Evolutionary conservation across 148 eudicot species (phyloP).

Genomic region (Amaranthus palmeri): DNA sequence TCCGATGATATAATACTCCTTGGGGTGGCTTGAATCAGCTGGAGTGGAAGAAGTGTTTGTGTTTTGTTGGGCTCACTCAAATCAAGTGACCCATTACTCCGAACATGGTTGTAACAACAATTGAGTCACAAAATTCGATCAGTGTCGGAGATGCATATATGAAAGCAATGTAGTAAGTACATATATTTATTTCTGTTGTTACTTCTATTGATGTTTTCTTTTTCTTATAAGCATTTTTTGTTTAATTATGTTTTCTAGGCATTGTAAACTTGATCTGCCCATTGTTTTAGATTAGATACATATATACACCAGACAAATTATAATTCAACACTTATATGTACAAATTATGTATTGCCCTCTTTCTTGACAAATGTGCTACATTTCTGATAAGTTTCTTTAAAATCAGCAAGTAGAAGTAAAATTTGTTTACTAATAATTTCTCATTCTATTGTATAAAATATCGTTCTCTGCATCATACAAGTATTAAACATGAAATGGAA

Average conservation of each 20-base stretch:
- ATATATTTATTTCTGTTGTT: conserved; percentile 7
- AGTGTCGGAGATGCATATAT: conserved; percentile 98
- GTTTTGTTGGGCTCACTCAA: conserved; percentile 92
- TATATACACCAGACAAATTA: no score
- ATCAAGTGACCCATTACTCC: conserved; percentile 80
- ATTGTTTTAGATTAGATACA: no score
- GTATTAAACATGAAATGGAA: not conserved
- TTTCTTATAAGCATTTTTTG: not conserved
- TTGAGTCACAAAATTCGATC: conserved; percentile 71
- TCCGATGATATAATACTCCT: conserved; percentile 93
- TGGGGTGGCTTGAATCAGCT: conserved; percentile 94
- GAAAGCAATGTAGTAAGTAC: conserved; percentile 73
- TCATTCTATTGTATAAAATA: no score
- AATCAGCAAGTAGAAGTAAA: no score
- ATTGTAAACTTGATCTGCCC: no score
- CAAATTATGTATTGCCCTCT: no score
- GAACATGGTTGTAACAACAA: conserved; percentile 69
- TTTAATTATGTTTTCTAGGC: no score
- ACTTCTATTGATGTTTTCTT: not conserved
- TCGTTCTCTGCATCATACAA: no score
- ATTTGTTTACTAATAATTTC: no score
- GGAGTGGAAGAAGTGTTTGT: conserved; percentile 92
- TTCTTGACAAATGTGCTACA: no score
- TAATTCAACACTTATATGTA: no score
- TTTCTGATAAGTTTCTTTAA: no score